Base-by-base conservation (phyloP, 2,329 filamentous ascomycete genomes). In the Coniochaeta sp. region DNA sequence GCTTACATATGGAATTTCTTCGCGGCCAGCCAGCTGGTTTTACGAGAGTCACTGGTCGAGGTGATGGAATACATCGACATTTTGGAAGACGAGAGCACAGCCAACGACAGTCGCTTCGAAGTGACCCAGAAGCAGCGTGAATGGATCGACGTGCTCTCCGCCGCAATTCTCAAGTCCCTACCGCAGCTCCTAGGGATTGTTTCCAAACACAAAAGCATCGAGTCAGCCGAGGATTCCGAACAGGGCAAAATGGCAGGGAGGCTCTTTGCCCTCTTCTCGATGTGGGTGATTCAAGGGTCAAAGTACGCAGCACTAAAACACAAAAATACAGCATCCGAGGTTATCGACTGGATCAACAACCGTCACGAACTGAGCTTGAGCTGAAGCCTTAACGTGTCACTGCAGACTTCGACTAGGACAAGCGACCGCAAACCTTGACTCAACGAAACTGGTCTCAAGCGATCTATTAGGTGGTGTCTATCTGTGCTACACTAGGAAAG, bases 1-100 rank as follows among this genome's bases (percentile, higher is more conserved):
- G 48, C 48, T 26, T 49, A 49, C 35, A 33, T 49, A 24, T 49
- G 48, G 48, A 35, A 49, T 16, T 35, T 49, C 14, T 26, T 35
- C 14, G 48, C 48, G 6, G 48, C 48, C 13, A 49, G 48, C 31
- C 48, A 49, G 30, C 35, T 49, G 14, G 48, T 38, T 35, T 30
- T 49, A 3, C 48, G 48, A 35, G 48, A 49, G 48, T 49, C 48
- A 26, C 31, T 49, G 7, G 32, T 38, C 31, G 32, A 49, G 12
- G 28, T 49, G 48, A 38, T 49, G 3, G 32, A 49, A 24, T 49
- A 49, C 18, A 16, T 14, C 12, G 27, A 28, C 4, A 12, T 9
- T 10, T 5, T 49, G 18, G 3, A 13, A 12, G 14, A 20, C 20
- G 28, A 24, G 10, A 30, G 26, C 14, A 30, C 8, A 4, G 28